Conservation (phyloP, 768 basidiomycete genomes). For the Saitozyma podzolica region DNA sequence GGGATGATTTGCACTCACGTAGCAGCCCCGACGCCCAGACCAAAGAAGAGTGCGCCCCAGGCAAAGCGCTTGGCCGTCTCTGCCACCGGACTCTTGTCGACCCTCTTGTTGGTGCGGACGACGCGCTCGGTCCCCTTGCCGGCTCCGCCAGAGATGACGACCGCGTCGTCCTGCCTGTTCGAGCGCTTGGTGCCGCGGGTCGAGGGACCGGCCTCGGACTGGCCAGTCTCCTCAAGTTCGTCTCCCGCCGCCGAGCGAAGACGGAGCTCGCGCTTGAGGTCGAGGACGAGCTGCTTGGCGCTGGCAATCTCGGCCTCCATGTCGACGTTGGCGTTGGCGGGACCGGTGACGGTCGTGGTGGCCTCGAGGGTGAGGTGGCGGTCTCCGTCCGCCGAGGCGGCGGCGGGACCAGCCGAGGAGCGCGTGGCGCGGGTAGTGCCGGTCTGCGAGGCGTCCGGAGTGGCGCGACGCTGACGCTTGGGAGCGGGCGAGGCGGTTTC, state of each 20-base stretch:
- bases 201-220: slow-evolving; percentile 3
- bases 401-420: slow-evolving; percentile 49
- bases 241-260: slow-evolving; percentile 39
- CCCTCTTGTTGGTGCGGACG: slow-evolving; percentile 66
- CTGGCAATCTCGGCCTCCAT: slow-evolving; percentile 70
- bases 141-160: slow-evolving; percentile 36
- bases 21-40: slow-evolving; percentile 76
- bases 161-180: slow-evolving; percentile 61
- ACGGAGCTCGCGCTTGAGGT: slow-evolving; percentile 66
- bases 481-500: slow-evolving; percentile 48
- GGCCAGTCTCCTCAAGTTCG: slow-evolving; percentile 31
- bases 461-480: slow-evolving; percentile 52
- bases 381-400: slow-evolving; percentile 12
- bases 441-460: slow-evolving; percentile 51
- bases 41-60: slow-evolving; percentile 83
- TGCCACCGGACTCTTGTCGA: slow-evolving; percentile 56
- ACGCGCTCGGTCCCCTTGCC: slow-evolving; percentile 57
- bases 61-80: slow-evolving; percentile 73
- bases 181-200: slow-evolving; percentile 56
- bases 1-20: slow-evolving; percentile 21
- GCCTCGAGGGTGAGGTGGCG: slow-evolving; percentile 45
- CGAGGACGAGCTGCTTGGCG: slow-evolving; percentile 72
- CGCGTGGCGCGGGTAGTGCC: slow-evolving; percentile 60
- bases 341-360: slow-evolving; percentile 50
- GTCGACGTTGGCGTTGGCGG: slow-evolving; percentile 59